Percentiles rank a stretch among this genome's conserved stretches.
phyloP scores from a whole-genome alignment of 805 yeast species.

The Torulaspora maleeae region DNA sequence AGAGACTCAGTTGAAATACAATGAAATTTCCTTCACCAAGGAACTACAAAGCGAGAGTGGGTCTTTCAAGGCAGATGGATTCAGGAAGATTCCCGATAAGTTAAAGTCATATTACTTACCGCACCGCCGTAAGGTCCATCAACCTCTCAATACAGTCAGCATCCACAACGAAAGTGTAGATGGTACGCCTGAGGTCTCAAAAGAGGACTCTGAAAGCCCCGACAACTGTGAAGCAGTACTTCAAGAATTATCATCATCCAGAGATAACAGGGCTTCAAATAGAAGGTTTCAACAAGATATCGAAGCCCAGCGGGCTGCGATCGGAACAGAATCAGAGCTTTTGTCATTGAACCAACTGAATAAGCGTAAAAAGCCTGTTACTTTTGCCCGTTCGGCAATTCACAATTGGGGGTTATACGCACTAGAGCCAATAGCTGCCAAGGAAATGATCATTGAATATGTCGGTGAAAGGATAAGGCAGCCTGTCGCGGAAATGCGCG shows the following conservation, averaged over 20 bases:
- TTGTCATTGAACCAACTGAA: slow-evolving; percentile 80
- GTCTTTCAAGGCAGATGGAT: slow-evolving; percentile 69
- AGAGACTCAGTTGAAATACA: slow-evolving; percentile 23
- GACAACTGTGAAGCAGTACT: slow-evolving; percentile 16
- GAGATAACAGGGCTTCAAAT: slow-evolving; percentile 80
- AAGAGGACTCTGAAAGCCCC: slow-evolving; percentile 20
- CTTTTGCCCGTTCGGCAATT: slow-evolving; percentile 95
- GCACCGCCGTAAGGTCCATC: slow-evolving; percentile 65
- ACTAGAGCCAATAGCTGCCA: slow-evolving; percentile 88
- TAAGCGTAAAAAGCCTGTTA: slow-evolving; percentile 86
- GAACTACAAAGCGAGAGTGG: slow-evolving; percentile 46
- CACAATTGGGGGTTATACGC: slow-evolving; percentile 99
- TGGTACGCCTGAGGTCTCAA: slow-evolving; percentile 13
- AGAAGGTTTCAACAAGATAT: slow-evolving; percentile 88
- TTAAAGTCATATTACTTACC: slow-evolving; percentile 74
- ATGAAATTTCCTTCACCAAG: slow-evolving; percentile 28
- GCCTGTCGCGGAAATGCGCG: slow-evolving; percentile 91
- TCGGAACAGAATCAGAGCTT: slow-evolving; percentile 78
- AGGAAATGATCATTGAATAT: slow-evolving; percentile 96
- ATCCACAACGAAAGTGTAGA: slow-evolving; percentile 48
- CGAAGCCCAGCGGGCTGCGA: slow-evolving; percentile 68
- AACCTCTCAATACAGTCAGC: slow-evolving; percentile 71
- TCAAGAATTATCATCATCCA: slow-evolving; percentile 57
- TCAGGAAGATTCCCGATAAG: slow-evolving; percentile 63
- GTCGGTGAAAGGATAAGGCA: slow-evolving; percentile 94